Evolutionary conservation across 2,329 filamentous ascomycete genomes (phyloP).

Genomic region (Fusarium ramigenum): DNA sequence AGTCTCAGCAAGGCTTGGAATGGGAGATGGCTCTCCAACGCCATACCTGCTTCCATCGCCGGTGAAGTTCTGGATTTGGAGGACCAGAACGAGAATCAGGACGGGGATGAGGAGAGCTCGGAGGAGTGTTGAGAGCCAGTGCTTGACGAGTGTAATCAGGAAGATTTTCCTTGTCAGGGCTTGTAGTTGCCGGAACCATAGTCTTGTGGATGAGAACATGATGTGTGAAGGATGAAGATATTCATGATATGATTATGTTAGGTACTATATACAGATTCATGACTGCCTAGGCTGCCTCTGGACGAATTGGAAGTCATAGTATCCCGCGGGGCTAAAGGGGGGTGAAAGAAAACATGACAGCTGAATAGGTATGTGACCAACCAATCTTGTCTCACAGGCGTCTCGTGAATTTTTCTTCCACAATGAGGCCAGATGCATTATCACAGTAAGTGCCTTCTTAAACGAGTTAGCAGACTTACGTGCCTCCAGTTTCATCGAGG

Average conservation of each 20-base stretch:
- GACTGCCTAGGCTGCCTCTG: background rate
- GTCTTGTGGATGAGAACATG: conserved; percentile 1
- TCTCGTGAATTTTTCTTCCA: background rate
- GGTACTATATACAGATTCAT: background rate
- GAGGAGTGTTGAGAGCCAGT: conserved; percentile 7
- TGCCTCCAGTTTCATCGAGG: background rate
- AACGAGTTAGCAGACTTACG: background rate
- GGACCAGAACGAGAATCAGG: conserved; percentile 1
- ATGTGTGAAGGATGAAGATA: background rate
- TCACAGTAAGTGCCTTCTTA: background rate
- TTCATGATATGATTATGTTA: background rate
- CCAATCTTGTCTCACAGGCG: background rate
- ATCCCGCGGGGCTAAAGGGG: background rate
- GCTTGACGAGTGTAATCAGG: background rate
- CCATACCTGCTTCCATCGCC: conserved; percentile 8
- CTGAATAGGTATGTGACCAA: background rate
- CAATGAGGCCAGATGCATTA: background rate
- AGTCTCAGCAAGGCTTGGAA: background rate
- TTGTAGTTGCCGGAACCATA: background rate
- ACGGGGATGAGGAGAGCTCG: background rate
- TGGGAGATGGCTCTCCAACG: conserved; percentile 1
- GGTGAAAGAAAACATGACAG: background rate
- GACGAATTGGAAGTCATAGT: background rate
- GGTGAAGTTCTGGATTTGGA: conserved; percentile 9
- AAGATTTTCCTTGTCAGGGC: conserved; percentile 8